Evolutionary conservation across 345 rosid species (phyloP).

Genomic region (Lagerstroemia speciosa): DNA sequence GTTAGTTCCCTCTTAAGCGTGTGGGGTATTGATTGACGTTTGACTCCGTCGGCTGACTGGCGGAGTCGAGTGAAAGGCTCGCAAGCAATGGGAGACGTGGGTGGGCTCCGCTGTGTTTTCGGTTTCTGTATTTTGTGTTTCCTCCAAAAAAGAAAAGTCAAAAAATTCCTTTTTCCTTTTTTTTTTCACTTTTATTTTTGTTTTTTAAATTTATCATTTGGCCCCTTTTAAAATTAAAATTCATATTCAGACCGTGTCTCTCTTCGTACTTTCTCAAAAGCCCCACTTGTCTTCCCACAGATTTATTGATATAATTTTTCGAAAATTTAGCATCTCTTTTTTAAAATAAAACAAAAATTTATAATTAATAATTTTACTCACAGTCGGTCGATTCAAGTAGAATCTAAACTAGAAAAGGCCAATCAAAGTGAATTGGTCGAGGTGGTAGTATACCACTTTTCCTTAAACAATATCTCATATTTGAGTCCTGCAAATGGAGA

Average conservation of each 20-base stretch:
- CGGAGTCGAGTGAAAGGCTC: background rate
- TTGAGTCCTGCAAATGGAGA: too few species aligned
- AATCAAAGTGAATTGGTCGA: too few species aligned
- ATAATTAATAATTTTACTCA: too few species aligned
- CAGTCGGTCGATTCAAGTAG: too few species aligned
- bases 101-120: background rate
- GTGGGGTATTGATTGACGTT: background rate
- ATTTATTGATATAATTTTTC: too few species aligned
- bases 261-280: background rate
- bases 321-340: too few species aligned
- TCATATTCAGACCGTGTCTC: background rate
- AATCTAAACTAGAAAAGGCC: too few species aligned
- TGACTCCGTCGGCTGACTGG: constrained; percentile 8
- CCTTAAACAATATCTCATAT: too few species aligned
- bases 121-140: background rate
- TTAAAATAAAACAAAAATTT: too few species aligned
- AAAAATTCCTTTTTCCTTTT: background rate
- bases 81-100: constrained; percentile 5
- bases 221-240: background rate
- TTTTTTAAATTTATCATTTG: too few species aligned
- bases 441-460: too few species aligned
- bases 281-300: background rate
- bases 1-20: background rate
- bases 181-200: background rate
- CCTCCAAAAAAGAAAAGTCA: background rate